These are phyloP conservation scores for Vicia villosa DNA, from an alignment of 306 rosid genomes.

Conservation along the genomic window DNA sequence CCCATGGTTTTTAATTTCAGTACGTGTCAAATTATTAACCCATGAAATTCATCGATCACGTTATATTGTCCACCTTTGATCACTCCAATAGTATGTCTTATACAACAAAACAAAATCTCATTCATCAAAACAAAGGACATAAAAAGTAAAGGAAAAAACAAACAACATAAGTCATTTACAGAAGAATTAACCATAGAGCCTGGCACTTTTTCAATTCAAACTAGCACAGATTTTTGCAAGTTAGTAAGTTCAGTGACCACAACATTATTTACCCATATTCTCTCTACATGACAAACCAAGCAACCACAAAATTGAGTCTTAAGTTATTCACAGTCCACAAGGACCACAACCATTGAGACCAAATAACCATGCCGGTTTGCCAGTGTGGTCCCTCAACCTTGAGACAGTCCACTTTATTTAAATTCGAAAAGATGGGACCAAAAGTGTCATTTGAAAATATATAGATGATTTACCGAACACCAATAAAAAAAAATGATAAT, in stretches of 20 bases:
- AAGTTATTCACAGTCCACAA: background rate
- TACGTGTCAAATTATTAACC: background rate
- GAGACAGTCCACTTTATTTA: background rate
- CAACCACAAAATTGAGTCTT: background rate
- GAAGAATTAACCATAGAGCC: background rate
- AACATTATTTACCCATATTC: background rate
- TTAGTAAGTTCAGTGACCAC: background rate
- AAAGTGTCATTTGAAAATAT: too few species aligned
- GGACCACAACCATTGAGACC: background rate
- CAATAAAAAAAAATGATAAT: too few species aligned
- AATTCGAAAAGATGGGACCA: background rate
- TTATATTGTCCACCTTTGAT: background rate
- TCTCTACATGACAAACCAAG: background rate
- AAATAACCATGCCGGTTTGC: background rate
- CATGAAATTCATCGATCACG: background rate
- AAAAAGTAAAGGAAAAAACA: too few species aligned
- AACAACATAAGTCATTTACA: background rate
- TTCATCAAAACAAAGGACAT: too few species aligned
- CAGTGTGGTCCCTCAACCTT: background rate
- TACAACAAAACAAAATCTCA: background rate
- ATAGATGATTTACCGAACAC: too few species aligned
- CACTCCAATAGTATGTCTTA: background rate
- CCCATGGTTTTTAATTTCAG: background rate
- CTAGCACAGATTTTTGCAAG: background rate
- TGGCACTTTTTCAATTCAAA: background rate